Base-by-base conservation (phyloP, 345 rosid genomes). In the Durio zibethinus region DNA sequence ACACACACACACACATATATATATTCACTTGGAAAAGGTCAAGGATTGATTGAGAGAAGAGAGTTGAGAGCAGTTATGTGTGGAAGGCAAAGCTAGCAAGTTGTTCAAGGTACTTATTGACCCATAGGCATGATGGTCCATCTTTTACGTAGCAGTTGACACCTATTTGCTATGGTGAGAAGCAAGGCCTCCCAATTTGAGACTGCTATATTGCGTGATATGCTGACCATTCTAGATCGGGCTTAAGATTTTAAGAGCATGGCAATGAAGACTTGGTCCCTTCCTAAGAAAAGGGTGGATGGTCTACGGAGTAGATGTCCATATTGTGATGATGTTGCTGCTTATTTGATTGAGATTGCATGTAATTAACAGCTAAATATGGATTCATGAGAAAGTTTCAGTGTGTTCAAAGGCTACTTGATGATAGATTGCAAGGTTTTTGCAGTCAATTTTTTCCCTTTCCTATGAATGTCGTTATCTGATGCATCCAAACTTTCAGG, bases 401-500 rank as follows among this genome's bases (percentile, higher is more conserved):
- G 14, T 80, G 54, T 66, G 38, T 74, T 74, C 14, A 52, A 66
- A 56, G 50, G 38, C 72, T 36, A 56, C 15, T 59, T 48, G 23
- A 36, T 40, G 50, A 73, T 11, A 45, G 7, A 57, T 59, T 64
- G 59, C 40, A 38, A n/a, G 16, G 66, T 16, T 56, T 67, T 59
- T 20, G 11, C 68, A 38, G 25, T 42, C 16, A 42, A 4, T 27
- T 23, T 21, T 27, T 18, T 47, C 45, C 27, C 23, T 78, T 38
- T 57, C 27, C 62, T 75, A 31, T 42, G 33, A 63, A 59, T 45
- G 47, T 62, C 38, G 68, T 77, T 75, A 83, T 75, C 75, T 79
- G 77, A 79, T 83, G 52, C 79, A 43, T 68, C 18, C 1, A 5
- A 67, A 59, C 73, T 74, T 84, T 43, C 83, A 96, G 99, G 92